Percentiles rank a stretch among this genome's conserved stretches.
Conservation (phyloP, 805 yeast genomes). For the Hanseniaspora valbyensis region DNA sequence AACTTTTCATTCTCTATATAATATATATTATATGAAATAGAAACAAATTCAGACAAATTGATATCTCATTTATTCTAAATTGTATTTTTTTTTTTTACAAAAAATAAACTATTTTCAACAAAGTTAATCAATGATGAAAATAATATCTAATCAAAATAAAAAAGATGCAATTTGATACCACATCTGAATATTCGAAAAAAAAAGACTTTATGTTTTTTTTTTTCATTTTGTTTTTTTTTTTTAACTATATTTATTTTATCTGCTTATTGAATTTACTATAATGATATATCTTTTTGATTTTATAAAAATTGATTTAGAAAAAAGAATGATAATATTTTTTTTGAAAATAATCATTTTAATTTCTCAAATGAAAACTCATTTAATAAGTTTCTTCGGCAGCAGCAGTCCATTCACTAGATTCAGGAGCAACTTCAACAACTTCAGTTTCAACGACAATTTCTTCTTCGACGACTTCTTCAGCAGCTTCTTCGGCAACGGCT, state of each 20-base stretch:
- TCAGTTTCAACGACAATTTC: conserved; percentile 47
- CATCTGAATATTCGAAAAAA: background rate
- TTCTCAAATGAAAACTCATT: conserved; percentile 3
- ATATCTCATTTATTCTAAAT: too few relatives aligned
- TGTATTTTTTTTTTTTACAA: too few relatives aligned
- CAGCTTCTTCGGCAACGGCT: conserved; percentile 55
- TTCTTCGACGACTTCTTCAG: conserved; percentile 69
- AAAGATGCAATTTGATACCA: background rate
- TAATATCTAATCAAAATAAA: background rate
- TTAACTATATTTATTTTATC: background rate
- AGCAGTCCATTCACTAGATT: conserved; percentile 15
- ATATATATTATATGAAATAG: background rate
- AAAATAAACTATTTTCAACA: too few relatives aligned
- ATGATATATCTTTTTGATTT: background rate
- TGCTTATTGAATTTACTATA: background rate
- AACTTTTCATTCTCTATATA: background rate
- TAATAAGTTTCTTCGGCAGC: conserved; percentile 15
- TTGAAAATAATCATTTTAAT: too few relatives aligned
- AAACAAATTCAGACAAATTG: background rate
- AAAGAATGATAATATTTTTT: conserved; percentile 5
- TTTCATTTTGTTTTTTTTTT: background rate
- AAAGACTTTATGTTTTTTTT: background rate
- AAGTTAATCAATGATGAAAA: background rate
- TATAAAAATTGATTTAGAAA: conserved; percentile 1
- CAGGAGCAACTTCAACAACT: conserved; percentile 20